Evolutionary conservation across 1,284 basidiomycete genomes (phyloP).

Genomic region (Cerioporus squamosus): DNA sequence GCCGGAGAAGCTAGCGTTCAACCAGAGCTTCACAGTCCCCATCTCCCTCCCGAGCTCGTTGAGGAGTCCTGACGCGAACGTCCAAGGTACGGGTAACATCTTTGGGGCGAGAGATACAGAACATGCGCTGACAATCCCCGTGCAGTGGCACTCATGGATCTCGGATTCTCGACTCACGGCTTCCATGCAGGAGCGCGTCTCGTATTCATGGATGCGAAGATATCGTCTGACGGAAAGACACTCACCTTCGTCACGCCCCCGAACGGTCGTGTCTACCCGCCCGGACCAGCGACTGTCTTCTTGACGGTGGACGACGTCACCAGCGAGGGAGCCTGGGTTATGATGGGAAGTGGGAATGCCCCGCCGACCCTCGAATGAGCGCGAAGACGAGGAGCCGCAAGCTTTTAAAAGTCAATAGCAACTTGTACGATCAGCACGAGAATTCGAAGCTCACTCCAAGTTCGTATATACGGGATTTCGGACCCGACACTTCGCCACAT

Average conservation of each 20-base stretch:
- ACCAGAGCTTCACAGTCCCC: constrained; percentile 39
- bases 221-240: constrained; percentile 39
- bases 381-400: neutral
- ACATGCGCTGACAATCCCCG: neutral
- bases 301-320: constrained; percentile 53
- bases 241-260: constrained; percentile 49
- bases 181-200: constrained; percentile 50
- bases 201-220: constrained; percentile 48
- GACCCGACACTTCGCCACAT: too few relatives aligned
- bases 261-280: constrained; percentile 50
- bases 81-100: constrained; percentile 1
- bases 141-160: constrained; percentile 46
- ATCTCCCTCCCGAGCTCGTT: constrained; percentile 32
- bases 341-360: constrained; percentile 46
- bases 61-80: neutral
- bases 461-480: too few relatives aligned
- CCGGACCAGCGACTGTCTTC: constrained; percentile 54
- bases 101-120: neutral
- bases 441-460: too few relatives aligned
- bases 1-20: constrained; percentile 44
- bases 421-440: neutral
- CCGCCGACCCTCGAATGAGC: constrained; percentile 21
- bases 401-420: neutral
- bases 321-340: constrained; percentile 45
- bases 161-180: constrained; percentile 52